Evolutionary conservation across 208 protist species (phyloP).

Genomic region (Acanthamoeba triangularis): DNA sequence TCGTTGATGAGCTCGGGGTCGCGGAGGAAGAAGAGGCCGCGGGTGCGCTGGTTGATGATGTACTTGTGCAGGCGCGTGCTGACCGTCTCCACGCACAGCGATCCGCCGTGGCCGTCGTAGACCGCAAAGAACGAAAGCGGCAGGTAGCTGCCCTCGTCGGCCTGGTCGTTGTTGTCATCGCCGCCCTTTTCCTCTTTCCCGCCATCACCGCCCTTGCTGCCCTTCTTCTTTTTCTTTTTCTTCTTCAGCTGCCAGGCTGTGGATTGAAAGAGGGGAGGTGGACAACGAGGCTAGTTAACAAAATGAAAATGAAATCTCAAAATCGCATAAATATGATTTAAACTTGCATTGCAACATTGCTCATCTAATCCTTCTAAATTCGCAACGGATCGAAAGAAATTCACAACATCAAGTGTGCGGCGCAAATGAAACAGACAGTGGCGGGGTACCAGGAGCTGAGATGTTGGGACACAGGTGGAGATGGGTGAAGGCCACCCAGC

Average conservation of each 20-base stretch:
- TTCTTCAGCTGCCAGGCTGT: slow-evolving; percentile 5
- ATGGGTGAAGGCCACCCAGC: slow-evolving; percentile 17
- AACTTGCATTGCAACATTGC: neutral
- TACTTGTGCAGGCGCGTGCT: slow-evolving; percentile 4
- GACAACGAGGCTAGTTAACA: neutral
- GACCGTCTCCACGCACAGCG: neutral
- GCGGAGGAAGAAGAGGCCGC: slow-evolving; percentile 9
- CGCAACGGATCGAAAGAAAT: neutral
- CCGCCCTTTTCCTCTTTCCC: neutral
- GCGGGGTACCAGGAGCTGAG: neutral
- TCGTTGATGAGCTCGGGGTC: slow-evolving; percentile 31
- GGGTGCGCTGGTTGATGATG: slow-evolving; percentile 37
- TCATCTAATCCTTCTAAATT: neutral
- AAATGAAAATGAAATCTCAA: neutral
- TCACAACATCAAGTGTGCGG: neutral
- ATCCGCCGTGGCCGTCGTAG: slow-evolving; percentile 42
- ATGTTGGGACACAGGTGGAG: neutral
- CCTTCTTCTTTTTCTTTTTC: slow-evolving; percentile 39
- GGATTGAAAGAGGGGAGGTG: neutral
- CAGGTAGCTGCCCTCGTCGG: neutral
- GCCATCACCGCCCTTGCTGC: neutral
- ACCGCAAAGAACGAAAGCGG: slow-evolving; percentile 54
- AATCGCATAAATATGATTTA: neutral
- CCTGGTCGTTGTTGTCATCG: neutral
- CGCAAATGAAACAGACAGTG: neutral